These are phyloP conservation scores for Leccinum griseonigrum DNA, from an alignment of 1,284 basidiomycete genomes.

Conservation along the genomic window DNA sequence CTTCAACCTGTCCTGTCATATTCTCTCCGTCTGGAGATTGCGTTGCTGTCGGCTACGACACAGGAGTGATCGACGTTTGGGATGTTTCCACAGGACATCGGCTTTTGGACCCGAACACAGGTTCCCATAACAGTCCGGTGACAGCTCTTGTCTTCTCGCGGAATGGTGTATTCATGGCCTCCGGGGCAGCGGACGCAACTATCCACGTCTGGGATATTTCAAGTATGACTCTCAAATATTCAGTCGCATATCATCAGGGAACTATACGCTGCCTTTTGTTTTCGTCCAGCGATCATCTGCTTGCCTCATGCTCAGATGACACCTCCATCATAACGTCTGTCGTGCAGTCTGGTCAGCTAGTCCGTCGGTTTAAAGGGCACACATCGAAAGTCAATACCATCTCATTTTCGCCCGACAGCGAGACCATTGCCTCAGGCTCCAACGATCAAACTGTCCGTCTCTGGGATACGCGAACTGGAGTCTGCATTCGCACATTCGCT, in stretches of 20 bases:
- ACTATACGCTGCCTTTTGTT: conserved; percentile 15
- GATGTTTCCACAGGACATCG: conserved; percentile 20
- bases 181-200: conserved; percentile 15
- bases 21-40: conserved; percentile 24
- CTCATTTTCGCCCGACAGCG: conserved; percentile 20
- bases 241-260: conserved; percentile 11
- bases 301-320: conserved; percentile 26
- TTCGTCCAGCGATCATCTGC: conserved; percentile 9
- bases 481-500: conserved; percentile 15
- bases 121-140: conserved; percentile 8
- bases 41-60: conserved; percentile 20
- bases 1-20: conserved; percentile 17
- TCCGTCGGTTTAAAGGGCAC: conserved; percentile 13
- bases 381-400: conserved; percentile 14
- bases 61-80: conserved; percentile 22
- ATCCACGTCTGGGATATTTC: conserved; percentile 17
- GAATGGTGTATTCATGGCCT: conserved; percentile 13
- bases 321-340: conserved; percentile 15
- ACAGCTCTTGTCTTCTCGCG: conserved; percentile 13
- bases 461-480: conserved; percentile 24
- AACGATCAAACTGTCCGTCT: conserved; percentile 21
- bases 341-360: conserved; percentile 7
- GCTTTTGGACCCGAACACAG: conserved; percentile 1
- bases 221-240: conserved; percentile 2
- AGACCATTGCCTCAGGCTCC: conserved; percentile 21